These are phyloP conservation scores for Lachnellula suecica DNA, from an alignment of 2,329 filamentous ascomycete species.

Conservation along the genomic window DNA sequence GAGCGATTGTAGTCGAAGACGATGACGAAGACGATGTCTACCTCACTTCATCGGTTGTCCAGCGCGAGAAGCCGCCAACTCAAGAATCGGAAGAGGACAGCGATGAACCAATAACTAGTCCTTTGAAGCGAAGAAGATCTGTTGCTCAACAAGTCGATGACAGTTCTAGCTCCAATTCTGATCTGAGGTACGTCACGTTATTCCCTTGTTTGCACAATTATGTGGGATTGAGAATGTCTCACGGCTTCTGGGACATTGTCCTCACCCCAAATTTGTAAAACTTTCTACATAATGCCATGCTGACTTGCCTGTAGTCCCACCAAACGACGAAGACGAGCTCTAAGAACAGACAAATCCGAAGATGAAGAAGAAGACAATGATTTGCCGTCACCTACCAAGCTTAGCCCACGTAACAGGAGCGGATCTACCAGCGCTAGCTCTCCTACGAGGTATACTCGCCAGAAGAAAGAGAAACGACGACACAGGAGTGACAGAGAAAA, in stretches of 20 bases:
- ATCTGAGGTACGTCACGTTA: too few relatives aligned
- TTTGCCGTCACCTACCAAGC: conserved; percentile 5
- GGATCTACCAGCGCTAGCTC: not conserved
- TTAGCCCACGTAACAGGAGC: not conserved
- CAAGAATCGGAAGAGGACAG: conserved; percentile 5
- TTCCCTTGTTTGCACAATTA: too few relatives aligned
- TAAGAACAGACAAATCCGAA: not conserved
- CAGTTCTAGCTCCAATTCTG: conserved; percentile 7
- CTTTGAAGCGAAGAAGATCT: conserved; percentile 15
- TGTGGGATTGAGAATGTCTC: too few relatives aligned
- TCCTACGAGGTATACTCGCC: conserved; percentile 18
- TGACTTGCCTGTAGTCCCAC: too few relatives aligned
- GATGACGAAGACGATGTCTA: conserved; percentile 15
- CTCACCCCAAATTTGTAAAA: too few relatives aligned
- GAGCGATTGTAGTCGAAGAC: conserved; percentile 1
- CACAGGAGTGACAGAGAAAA: conserved; percentile 41
- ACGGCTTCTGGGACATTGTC: too few relatives aligned
- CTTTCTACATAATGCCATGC: too few relatives aligned
- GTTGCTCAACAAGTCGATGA: not conserved
- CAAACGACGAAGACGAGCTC: conserved; percentile 1
- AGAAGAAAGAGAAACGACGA: conserved; percentile 16
- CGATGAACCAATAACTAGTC: conserved; percentile 8
- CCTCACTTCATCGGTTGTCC: conserved; percentile 15
- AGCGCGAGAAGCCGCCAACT: not conserved
- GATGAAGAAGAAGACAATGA: conserved; percentile 6